A percentile compares a stretch with the other conserved stretches of the same genome.
Conservation (phyloP, 305 asterid species). For the Ilex paraguariensis region DNA sequence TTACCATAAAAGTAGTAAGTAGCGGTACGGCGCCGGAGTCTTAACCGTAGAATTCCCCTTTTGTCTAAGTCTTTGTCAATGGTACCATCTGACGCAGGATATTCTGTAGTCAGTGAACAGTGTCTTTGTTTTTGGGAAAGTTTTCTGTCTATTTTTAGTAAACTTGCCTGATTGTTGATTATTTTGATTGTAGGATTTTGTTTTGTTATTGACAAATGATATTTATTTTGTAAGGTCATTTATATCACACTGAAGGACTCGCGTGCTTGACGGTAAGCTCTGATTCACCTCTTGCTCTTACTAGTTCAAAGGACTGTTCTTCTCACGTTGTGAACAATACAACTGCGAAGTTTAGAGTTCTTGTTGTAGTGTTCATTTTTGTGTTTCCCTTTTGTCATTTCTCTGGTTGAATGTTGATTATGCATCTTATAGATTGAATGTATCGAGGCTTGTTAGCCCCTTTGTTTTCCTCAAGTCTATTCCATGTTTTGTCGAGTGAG, state of each 20-base stretch:
- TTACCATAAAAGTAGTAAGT: too few species aligned
- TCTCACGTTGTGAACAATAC: conserved; percentile 65
- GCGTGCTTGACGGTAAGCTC: conserved; percentile 72
- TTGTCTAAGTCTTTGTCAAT: too few species aligned
- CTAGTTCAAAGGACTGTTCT: conserved; percentile 74
- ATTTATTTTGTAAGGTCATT: conserved; percentile 47
- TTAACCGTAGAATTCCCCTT: too few species aligned
- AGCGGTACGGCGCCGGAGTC: too few species aligned
- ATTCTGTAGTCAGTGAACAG: not conserved
- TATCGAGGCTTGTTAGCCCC: too few species aligned
- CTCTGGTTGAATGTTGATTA: not conserved
- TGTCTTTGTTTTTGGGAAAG: not conserved
- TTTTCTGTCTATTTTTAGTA: conserved; percentile 5
- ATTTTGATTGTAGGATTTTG: conserved; percentile 4
- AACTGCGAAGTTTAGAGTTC: conserved; percentile 54
- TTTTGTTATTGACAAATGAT: not conserved
- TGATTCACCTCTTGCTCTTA: conserved; percentile 72
- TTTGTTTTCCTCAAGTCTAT: too few species aligned
- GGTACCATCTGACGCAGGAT: not conserved
- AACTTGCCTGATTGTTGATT: conserved; percentile 7
- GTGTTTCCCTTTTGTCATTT: conserved; percentile 3
- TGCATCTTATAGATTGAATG: too few species aligned
- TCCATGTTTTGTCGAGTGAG: too few species aligned
- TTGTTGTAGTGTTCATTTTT: conserved; percentile 7
- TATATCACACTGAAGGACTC: conserved; percentile 71